phyloP scores from a whole-genome alignment of 2,329 filamentous ascomycete species.

The Sclerotinia borealis region DNA sequence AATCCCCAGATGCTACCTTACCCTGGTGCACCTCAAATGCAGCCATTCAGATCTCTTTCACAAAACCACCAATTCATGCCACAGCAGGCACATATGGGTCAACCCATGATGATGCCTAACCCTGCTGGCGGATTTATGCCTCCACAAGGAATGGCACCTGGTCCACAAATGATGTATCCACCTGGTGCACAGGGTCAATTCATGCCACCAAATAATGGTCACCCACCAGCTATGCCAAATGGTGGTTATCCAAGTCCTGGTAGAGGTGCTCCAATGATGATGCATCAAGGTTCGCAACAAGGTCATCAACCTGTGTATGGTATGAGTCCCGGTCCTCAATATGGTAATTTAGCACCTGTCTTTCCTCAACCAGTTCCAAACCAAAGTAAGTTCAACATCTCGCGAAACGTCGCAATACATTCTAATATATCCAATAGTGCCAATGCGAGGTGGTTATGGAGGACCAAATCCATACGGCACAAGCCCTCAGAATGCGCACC shows the following conservation, averaged over 20 bases:
- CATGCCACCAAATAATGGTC: slow-evolving; percentile 52
- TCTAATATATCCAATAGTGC: slow-evolving; percentile 42
- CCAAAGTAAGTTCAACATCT: slow-evolving; percentile 54
- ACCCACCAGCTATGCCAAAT: slow-evolving; percentile 54
- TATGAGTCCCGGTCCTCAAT: slow-evolving; percentile 62
- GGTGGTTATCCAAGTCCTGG: slow-evolving; percentile 87
- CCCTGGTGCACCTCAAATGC: slow-evolving; percentile 63
- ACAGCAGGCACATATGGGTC: slow-evolving; percentile 64
- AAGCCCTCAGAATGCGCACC: slow-evolving; percentile 51
- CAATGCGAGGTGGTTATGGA: slow-evolving; percentile 54
- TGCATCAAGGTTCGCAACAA: slow-evolving; percentile 87
- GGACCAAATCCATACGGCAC: slow-evolving; percentile 57
- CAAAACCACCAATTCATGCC: slow-evolving; percentile 67
- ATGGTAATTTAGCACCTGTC: slow-evolving; percentile 42
- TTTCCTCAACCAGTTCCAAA: slow-evolving; percentile 65
- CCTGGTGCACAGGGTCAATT: slow-evolving; percentile 57
- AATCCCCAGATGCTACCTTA: slow-evolving; percentile 66
- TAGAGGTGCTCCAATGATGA: slow-evolving; percentile 82
- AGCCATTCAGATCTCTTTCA: slow-evolving; percentile 64
- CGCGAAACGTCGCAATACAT: slow-evolving; percentile 31
- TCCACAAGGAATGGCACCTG: slow-evolving; percentile 64
- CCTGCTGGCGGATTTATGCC: slow-evolving; percentile 66
- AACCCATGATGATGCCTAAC: slow-evolving; percentile 76
- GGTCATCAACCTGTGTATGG: slow-evolving; percentile 66
- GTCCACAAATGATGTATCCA: slow-evolving; percentile 80